Evolutionary conservation across 108 stramenopile species (phyloP).

Genomic region (Cyclotella cryptica): DNA sequence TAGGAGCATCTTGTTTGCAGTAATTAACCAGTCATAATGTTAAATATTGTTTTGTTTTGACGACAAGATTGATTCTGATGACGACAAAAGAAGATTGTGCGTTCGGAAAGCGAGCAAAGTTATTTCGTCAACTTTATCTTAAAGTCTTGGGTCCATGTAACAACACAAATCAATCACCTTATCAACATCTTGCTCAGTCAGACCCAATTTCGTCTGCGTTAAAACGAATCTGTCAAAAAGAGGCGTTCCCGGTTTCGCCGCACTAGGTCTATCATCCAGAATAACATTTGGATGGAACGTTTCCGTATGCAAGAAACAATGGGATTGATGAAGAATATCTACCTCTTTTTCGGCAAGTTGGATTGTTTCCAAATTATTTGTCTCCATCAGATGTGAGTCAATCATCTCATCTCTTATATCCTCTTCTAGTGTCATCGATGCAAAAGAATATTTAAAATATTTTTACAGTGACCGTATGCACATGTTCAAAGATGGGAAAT

Average conservation of each 20-base stretch:
- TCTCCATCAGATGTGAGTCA: background rate
- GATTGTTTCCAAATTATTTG: background rate
- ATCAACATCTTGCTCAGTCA: constrained; percentile 44
- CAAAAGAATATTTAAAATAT: constrained; percentile 56
- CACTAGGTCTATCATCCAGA: constrained; percentile 50
- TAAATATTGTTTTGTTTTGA: no score
- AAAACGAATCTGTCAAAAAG: constrained; percentile 49
- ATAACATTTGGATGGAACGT: constrained; percentile 55
- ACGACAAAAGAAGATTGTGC: no score
- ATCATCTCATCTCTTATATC: background rate
- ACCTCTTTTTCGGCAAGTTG: constrained; percentile 68
- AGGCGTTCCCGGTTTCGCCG: constrained; percentile 43
- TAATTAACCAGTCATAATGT: no score
- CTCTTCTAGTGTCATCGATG: constrained; percentile 53
- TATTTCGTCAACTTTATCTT: no score
- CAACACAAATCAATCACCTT: constrained; percentile 40
- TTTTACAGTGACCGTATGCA: constrained; percentile 86
- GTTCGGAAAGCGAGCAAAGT: no score
- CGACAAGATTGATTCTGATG: no score
- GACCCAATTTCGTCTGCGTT: constrained; percentile 65
- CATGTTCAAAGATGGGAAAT: constrained; percentile 74
- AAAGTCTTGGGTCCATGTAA: constrained; percentile 19
- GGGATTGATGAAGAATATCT: constrained; percentile 35
- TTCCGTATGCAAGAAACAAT: constrained; percentile 49
- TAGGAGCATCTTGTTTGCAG: no score